Conservation (phyloP, 306 rosid genomes). For the Cucurbita argyrosperma region DNA sequence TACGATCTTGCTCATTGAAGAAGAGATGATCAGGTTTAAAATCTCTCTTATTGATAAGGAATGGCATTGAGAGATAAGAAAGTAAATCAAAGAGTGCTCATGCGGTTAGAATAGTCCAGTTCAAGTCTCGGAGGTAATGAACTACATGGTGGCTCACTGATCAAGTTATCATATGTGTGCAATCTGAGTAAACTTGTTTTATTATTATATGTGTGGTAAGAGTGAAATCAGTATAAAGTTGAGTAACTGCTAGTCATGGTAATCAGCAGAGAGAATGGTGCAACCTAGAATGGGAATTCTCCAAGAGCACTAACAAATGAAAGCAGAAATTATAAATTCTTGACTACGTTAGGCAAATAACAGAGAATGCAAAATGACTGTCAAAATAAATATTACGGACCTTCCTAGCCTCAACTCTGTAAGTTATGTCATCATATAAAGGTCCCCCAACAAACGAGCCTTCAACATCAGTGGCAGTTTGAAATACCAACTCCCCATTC, state of each 20-base stretch:
- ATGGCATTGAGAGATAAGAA: background rate
- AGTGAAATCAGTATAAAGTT: background rate
- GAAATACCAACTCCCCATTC: constrained; percentile 62
- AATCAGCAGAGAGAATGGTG: background rate
- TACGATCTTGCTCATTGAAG: background rate
- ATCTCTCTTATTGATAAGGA: background rate
- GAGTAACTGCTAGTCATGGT: background rate
- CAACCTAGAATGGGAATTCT: background rate
- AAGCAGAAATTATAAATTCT: too few species aligned
- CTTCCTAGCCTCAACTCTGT: constrained; percentile 69
- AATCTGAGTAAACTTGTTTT: background rate
- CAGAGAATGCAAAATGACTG: background rate
- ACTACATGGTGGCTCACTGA: background rate
- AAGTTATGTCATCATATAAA: constrained; percentile 65
- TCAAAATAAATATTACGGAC: constrained; percentile 22
- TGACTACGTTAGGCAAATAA: too few species aligned
- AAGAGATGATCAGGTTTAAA: background rate
- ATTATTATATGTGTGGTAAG: background rate
- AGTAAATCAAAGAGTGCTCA: background rate
- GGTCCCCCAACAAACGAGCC: constrained; percentile 82
- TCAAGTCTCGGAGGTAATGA: background rate
- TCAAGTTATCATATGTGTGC: background rate
- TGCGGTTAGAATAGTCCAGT: background rate
- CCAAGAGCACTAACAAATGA: background rate
- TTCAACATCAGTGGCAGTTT: constrained; percentile 58